These are phyloP conservation scores for Fusarium zealandicum DNA, from an alignment of 2,329 filamentous ascomycete genomes.

Conservation along the genomic window DNA sequence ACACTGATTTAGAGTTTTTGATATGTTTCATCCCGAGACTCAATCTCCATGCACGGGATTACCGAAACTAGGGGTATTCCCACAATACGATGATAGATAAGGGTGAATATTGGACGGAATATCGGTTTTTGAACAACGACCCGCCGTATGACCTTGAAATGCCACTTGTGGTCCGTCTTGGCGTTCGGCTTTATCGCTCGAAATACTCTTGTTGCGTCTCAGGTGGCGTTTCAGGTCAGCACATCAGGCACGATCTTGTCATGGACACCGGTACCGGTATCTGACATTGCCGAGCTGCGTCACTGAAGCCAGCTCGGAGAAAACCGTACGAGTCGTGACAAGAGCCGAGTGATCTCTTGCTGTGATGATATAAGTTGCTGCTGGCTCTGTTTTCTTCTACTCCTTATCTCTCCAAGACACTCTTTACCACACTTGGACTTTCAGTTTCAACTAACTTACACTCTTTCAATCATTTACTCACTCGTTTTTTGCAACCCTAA, in stretches of 20 bases:
- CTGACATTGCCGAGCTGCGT: no score
- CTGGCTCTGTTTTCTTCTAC: not conserved
- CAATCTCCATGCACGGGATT: not conserved
- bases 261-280: no score
- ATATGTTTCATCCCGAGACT: constrained; percentile 5
- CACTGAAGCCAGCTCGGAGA: no score
- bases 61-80: not conserved
- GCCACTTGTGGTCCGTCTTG: not conserved
- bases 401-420: not conserved
- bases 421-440: not conserved
- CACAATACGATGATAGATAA: not conserved
- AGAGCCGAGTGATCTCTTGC: no score
- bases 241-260: no score
- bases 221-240: constrained; percentile 4
- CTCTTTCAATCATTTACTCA: constrained; percentile 10
- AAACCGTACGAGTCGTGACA: no score
- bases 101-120: not conserved
- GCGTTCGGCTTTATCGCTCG: no score
- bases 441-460: constrained; percentile 6
- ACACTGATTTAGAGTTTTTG: constrained; percentile 15
- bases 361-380: not conserved
- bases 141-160: not conserved
- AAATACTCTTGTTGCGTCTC: not conserved
- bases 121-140: not conserved
- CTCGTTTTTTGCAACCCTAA: not conserved